A percentile compares a stretch with the other conserved stretches of the same genome.
phyloP scores from a whole-genome alignment of 73 alveolate species.

The Uronychia binucleata region DNA sequence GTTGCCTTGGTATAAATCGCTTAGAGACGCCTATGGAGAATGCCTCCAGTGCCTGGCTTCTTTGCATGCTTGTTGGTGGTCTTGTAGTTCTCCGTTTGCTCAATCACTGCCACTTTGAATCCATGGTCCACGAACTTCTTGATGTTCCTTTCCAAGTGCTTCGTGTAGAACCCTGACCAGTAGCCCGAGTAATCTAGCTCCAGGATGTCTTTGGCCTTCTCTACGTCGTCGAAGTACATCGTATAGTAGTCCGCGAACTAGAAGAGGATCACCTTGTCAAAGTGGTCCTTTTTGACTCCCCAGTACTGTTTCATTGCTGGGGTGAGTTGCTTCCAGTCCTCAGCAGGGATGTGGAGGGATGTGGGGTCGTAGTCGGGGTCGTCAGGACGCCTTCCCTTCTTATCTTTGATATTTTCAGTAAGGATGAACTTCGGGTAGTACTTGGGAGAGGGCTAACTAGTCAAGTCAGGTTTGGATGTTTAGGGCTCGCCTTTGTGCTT shows the following conservation, averaged over 20 bases:
- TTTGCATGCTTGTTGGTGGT: constrained; percentile 1
- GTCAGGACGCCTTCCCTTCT: constrained; percentile 48
- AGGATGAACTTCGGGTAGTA: constrained; percentile 54
- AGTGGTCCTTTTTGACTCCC: constrained; percentile 64
- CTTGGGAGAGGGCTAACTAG: not conserved
- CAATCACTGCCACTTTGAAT: constrained; percentile 91
- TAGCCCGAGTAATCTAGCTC: not conserved
- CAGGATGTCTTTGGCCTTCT: not conserved
- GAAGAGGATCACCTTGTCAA: constrained; percentile 68
- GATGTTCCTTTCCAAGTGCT: constrained; percentile 2
- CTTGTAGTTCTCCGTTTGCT: constrained; percentile 86
- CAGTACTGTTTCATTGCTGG: constrained; percentile 78
- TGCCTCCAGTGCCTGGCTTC: not conserved
- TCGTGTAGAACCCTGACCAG: constrained; percentile 23
- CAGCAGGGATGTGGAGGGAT: constrained; percentile 71
- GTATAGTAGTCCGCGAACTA: constrained; percentile 82
- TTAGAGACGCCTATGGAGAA: constrained; percentile 2
- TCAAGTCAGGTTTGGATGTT: too few species aligned
- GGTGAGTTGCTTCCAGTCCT: constrained; percentile 70
- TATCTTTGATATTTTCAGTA: constrained; percentile 61
- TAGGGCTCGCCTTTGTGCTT: too few species aligned
- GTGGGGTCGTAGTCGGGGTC: constrained; percentile 80
- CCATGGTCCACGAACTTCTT: constrained; percentile 78
- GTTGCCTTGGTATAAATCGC: constrained; percentile 21
- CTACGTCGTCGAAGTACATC: constrained; percentile 36